Conservation (phyloP, 371 early-diverging fungal species). For the Dinochytrium kinnereticum region DNA sequence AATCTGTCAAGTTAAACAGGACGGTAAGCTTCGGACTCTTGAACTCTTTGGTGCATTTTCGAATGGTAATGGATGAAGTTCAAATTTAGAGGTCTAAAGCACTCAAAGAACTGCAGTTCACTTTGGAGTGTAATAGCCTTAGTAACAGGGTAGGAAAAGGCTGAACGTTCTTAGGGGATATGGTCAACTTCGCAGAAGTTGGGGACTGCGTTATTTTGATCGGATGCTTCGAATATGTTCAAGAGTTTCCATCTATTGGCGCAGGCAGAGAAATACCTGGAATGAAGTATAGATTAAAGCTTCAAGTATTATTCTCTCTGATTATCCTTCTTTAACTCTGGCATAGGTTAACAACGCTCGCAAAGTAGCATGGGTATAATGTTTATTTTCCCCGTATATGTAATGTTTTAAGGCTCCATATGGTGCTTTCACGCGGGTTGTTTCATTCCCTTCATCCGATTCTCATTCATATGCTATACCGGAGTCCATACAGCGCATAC, state of each 20-base stretch:
- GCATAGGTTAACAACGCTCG: too few relatives aligned
- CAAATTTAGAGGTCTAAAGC: not conserved
- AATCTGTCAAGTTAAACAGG: not conserved
- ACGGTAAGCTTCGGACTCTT: not conserved
- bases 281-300: not conserved
- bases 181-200: not conserved
- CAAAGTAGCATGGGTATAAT: too few relatives aligned
- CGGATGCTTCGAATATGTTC: not conserved
- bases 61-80: not conserved
- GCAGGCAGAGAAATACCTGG: not conserved
- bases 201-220: not conserved
- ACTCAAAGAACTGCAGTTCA: not conserved
- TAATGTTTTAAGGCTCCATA: too few relatives aligned
- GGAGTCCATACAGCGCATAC: not conserved
- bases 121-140: not conserved
- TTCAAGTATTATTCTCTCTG: not conserved
- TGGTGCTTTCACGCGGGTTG: too few relatives aligned
- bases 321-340: too few relatives aligned
- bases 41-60: not conserved
- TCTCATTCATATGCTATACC: too few relatives aligned
- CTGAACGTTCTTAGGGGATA: not conserved
- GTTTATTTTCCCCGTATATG: too few relatives aligned
- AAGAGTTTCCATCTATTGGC: not conserved
- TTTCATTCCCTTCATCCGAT: too few relatives aligned
- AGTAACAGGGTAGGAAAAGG: too few relatives aligned